These are phyloP conservation scores for Alternaria gansuensis DNA, from an alignment of 2,329 filamentous ascomycete species.

Conservation along the genomic window DNA sequence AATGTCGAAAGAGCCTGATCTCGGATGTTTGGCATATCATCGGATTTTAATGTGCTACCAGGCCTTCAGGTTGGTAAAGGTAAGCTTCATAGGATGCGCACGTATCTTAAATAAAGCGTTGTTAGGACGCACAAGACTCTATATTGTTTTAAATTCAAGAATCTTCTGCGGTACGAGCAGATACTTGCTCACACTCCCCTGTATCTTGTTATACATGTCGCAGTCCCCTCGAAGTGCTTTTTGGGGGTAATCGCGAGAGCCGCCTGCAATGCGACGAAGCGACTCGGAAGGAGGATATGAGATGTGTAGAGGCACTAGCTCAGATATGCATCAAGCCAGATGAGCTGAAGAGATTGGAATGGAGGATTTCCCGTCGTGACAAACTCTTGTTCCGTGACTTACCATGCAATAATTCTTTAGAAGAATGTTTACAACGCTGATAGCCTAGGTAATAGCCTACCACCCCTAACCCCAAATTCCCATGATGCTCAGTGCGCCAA, in stretches of 20 bases:
- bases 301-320: neutral
- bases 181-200: too few relatives aligned
- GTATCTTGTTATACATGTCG: too few relatives aligned
- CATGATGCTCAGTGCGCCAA: neutral
- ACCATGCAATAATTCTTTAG: neutral
- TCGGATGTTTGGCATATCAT: neutral
- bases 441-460: too few relatives aligned
- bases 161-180: too few relatives aligned
- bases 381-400: neutral
- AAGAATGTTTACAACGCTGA: neutral
- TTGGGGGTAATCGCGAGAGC: too few relatives aligned
- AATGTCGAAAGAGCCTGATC: constrained; percentile 16
- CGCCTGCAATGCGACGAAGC: neutral
- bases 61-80: neutral
- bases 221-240: too few relatives aligned
- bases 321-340: neutral
- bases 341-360: neutral
- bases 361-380: neutral
- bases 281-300: neutral
- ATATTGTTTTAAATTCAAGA: too few relatives aligned
- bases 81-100: neutral
- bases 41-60: neutral
- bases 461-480: neutral
- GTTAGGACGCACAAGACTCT: neutral
- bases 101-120: neutral